A percentile compares a stretch with the other conserved stretches of the same genome.
Evolutionary conservation across 2,329 filamentous ascomycete genomes (phyloP).

Genomic region (Alternaria arborescens): DNA sequence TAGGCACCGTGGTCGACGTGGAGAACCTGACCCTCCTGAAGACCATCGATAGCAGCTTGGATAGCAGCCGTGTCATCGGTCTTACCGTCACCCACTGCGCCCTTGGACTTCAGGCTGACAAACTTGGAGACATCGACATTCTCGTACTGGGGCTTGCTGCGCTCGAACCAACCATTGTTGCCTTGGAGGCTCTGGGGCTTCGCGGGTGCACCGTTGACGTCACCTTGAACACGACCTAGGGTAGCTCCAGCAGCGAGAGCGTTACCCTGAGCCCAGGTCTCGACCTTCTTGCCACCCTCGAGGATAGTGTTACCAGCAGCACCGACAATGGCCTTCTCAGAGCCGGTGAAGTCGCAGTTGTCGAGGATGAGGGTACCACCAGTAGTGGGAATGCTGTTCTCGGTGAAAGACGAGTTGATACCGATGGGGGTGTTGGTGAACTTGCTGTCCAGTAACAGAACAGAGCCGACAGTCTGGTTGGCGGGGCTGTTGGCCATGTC

Average conservation of each 20-base stretch:
- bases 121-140: constrained; percentile 72
- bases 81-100: constrained; percentile 85
- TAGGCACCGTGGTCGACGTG: constrained; percentile 73
- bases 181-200: constrained; percentile 75
- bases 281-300: constrained; percentile 72
- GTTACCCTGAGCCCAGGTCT: constrained; percentile 81
- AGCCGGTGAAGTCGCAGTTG: constrained; percentile 84
- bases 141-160: constrained; percentile 89
- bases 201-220: constrained; percentile 55
- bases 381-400: constrained; percentile 70
- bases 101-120: constrained; percentile 80
- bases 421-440: constrained; percentile 79
- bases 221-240: constrained; percentile 65
- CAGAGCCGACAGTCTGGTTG: constrained; percentile 84
- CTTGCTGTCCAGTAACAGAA: constrained; percentile 82
- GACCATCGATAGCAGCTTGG: constrained; percentile 77
- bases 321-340: constrained; percentile 71
- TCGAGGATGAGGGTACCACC: constrained; percentile 86
- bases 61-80: constrained; percentile 89
- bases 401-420: constrained; percentile 78
- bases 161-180: constrained; percentile 76
- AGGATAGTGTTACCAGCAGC: constrained; percentile 69
- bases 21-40: constrained; percentile 67
- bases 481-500: constrained; percentile 63
- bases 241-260: constrained; percentile 64